These are phyloP conservation scores for Colletotrichum godetiae DNA, from an alignment of 2,329 filamentous ascomycete genomes.

Conservation along the genomic window DNA sequence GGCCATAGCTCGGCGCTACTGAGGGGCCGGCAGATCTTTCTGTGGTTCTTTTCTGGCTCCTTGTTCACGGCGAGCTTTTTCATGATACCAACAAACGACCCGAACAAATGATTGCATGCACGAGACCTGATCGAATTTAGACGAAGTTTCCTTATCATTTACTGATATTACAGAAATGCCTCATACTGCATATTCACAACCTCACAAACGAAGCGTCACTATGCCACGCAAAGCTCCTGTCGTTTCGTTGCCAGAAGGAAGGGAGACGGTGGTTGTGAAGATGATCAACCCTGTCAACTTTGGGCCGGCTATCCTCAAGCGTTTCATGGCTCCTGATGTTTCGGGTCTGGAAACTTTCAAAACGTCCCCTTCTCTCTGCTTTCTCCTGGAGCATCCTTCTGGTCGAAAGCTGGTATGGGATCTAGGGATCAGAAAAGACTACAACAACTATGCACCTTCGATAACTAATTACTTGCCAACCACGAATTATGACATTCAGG, in stretches of 20 bases:
- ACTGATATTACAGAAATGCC: not conserved
- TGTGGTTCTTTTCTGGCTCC: not conserved
- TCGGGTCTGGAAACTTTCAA: slow-evolving; percentile 47
- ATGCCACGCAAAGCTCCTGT: not conserved
- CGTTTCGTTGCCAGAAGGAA: slow-evolving; percentile 34
- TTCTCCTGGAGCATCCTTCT: slow-evolving; percentile 43
- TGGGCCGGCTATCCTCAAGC: slow-evolving; percentile 49
- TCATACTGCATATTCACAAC: not conserved
- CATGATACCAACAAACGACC: not conserved
- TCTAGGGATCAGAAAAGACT: slow-evolving; percentile 30
- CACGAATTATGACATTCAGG: not conserved
- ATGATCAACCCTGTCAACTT: slow-evolving; percentile 53
- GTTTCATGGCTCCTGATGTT: slow-evolving; percentile 52
- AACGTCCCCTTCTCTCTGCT: slow-evolving; percentile 43
- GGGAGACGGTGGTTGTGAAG: slow-evolving; percentile 40
- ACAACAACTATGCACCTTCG: not conserved
- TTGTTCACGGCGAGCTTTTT: not conserved
- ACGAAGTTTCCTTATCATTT: not conserved
- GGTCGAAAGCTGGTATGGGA: slow-evolving; percentile 45
- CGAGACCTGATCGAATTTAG: not conserved
- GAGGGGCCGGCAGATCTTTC: not conserved
- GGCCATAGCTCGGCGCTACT: not conserved
- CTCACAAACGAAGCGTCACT: not conserved
- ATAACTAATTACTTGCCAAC: not conserved
- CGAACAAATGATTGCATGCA: not conserved